These are phyloP conservation scores for Chlorociboria aeruginascens DNA, from an alignment of 495 filamentous ascomycete genomes.

Conservation along the genomic window DNA sequence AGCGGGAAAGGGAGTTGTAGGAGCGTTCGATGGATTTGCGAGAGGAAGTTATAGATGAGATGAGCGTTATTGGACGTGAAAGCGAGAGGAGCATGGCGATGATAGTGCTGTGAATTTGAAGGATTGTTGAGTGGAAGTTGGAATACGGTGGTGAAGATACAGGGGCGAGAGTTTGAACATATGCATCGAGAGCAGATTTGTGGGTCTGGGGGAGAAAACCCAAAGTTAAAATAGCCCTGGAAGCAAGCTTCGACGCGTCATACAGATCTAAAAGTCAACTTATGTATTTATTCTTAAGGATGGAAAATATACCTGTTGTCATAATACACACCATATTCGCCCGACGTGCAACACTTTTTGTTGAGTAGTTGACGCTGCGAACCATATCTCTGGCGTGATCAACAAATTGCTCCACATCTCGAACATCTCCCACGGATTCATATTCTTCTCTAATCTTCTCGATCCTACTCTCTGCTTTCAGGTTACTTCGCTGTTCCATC, in stretches of 20 bases:
- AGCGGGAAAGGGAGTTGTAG: constrained; percentile 56
- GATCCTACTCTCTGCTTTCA: constrained; percentile 69
- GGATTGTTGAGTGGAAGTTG: constrained; percentile 59
- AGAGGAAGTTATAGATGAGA: constrained; percentile 52
- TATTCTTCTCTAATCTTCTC: constrained; percentile 85
- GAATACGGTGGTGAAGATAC: constrained; percentile 63
- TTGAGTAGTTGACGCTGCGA: constrained; percentile 68
- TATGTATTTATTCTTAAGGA: background rate
- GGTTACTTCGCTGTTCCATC: constrained; percentile 77
- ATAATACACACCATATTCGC: constrained; percentile 46
- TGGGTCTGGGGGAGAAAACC: constrained; percentile 56
- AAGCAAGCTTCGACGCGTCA: constrained; percentile 51
- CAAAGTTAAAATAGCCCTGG: constrained; percentile 44
- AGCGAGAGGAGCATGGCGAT: constrained; percentile 71
- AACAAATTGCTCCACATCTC: constrained; percentile 90
- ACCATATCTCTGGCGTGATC: constrained; percentile 81
- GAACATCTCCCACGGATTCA: constrained; percentile 69
- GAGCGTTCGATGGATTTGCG: constrained; percentile 63
- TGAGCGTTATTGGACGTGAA: constrained; percentile 66
- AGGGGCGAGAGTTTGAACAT: constrained; percentile 52
- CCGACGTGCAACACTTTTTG: constrained; percentile 64
- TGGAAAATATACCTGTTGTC: constrained; percentile 32
- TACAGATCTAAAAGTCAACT: constrained; percentile 44
- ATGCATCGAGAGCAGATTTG: constrained; percentile 58
- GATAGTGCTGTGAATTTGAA: constrained; percentile 65